Evolutionary conservation across 192 early-diverging fungal genomes (phyloP).

Genomic region (Funneliformis geosporum): DNA sequence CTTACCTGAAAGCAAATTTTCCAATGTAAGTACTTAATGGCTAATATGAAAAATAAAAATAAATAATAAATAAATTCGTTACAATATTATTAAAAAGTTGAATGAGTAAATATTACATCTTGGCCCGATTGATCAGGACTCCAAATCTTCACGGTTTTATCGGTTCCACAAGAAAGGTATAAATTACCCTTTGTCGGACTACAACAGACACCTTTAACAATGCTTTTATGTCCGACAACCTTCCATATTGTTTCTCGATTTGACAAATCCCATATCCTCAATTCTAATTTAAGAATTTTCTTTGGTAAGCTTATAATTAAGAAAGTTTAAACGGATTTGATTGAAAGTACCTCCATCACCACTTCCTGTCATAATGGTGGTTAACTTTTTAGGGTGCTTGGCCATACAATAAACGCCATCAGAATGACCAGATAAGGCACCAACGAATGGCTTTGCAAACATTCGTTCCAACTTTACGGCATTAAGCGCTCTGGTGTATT

Average conservation of each 20-base stretch:
- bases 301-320: neutral
- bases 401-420: constrained; percentile 96
- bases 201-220: constrained; percentile 83
- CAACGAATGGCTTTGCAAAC: constrained; percentile 97
- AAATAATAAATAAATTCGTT: neutral
- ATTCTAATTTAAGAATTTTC: constrained; percentile 54
- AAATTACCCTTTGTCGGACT: constrained; percentile 61
- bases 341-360: constrained; percentile 82
- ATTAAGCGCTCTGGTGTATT: constrained; percentile 95
- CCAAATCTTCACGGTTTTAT: constrained; percentile 97
- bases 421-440: constrained; percentile 83
- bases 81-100: constrained; percentile 5
- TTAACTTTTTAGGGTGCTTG: constrained; percentile 89
- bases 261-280: constrained; percentile 88
- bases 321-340: constrained; percentile 1
- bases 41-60: constrained; percentile 35
- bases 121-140: constrained; percentile 52
- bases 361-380: constrained; percentile 82
- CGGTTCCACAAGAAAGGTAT: constrained; percentile 91
- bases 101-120: constrained; percentile 13
- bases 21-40: constrained; percentile 79
- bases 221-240: constrained; percentile 75
- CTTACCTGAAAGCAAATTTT: constrained; percentile 68
- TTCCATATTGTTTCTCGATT: constrained; percentile 78
- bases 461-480: constrained; percentile 91